Conservation (phyloP, 208 protist species). For the Acanthamoeba castellanii region DNA sequence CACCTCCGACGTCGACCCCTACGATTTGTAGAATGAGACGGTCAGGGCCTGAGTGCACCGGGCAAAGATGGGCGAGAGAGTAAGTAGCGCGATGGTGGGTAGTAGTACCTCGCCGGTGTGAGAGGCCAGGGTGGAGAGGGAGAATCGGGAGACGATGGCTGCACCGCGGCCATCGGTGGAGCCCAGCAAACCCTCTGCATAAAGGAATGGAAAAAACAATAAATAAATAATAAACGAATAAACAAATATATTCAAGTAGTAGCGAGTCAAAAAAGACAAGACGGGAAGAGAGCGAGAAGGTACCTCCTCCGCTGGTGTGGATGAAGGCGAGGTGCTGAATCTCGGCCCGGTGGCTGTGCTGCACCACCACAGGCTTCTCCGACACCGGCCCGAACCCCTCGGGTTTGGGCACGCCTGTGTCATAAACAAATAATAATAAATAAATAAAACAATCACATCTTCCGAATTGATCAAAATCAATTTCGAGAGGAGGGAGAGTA, state of each 20-base stretch:
- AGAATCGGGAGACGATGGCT: not conserved
- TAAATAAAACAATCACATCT: not conserved
- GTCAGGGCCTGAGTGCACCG: not conserved
- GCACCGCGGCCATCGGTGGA: slow-evolving; percentile 3
- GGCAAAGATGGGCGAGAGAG: not conserved
- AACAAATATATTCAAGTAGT: too few species aligned
- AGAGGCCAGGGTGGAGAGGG: not conserved
- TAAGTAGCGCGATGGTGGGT: too few species aligned
- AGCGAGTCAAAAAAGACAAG: too few species aligned
- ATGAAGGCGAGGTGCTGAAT: slow-evolving; percentile 22
- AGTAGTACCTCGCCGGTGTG: too few species aligned
- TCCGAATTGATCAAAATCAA: not conserved
- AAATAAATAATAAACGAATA: too few species aligned
- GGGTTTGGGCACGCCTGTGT: not conserved
- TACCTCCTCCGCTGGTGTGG: not conserved
- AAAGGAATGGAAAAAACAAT: too few species aligned
- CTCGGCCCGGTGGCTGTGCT: slow-evolving; percentile 8
- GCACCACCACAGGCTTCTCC: not conserved
- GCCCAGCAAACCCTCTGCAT: not conserved
- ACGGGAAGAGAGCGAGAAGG: too few species aligned
- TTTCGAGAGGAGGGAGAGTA: not conserved
- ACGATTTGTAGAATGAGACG: too few species aligned
- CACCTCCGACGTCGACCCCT: not conserved
- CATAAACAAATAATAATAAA: too few species aligned
- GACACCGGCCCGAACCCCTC: not conserved